Base-by-base conservation (phyloP, 257 asterid genomes). In the Solanum pennellii region DNA sequence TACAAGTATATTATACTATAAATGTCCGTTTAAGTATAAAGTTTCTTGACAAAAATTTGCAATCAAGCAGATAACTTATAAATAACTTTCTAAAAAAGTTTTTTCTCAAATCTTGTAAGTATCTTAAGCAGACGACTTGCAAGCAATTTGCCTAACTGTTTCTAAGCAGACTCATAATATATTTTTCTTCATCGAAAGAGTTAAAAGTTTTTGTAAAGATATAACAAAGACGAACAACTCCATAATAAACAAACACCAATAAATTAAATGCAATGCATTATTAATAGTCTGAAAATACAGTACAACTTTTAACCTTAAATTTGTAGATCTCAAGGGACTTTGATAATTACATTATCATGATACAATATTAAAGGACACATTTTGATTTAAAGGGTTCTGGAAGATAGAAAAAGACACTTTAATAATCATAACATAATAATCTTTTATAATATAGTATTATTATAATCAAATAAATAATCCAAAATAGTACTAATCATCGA, bases 241-340 rank as follows among this genome's bases (percentile, higher is more conserved):
- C 1, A 33, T 6, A 37, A 37, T 6, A 37, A 37, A 37, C 6
- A 6, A 37, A 37, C 39, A 18, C 5, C 10, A 37, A 25, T 25
- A n/a, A 25, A 27, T 49, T 47, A 80, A 47, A 11, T 31, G 6
- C 7, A 12, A 31, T 29, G 42, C 41, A 2, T 49, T 49, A 47
- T 82, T 20, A 12, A 29, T 49, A 18, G 56, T 82, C 16, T 52
- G n/a, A 33, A 49, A 80, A 29, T 49, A 11, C 85, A 15, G 69
- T 82, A 29, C 85, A 82, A 49, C 25, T 49, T 82, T 79, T 13
- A 79, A 25, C 66, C 31, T 82, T 82, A 82, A 82, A 82, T 49
- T 47, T 82, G 69, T 82, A 18, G 21, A 82, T 82, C 69, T 82
- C 85, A 47, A 49, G 69, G 44, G 20, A 20, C 69, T 80, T 49